Conservation (phyloP, 1,284 basidiomycete species). For the Fomitopsis palustris region DNA sequence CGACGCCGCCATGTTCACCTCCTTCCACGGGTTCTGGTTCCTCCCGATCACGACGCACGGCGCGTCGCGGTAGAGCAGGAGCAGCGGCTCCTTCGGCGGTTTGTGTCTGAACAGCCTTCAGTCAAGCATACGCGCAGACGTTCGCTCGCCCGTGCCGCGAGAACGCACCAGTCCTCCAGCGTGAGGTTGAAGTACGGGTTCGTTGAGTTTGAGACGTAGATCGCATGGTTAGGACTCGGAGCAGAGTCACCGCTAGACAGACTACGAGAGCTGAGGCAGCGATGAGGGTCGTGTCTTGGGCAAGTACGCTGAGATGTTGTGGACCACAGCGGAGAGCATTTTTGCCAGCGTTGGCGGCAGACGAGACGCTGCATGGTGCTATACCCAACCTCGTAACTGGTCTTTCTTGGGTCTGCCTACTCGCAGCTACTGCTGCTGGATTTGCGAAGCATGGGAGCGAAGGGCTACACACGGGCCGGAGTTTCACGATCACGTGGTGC, state of each 20-base stretch:
- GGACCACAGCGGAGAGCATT: neutral
- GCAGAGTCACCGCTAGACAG: neutral
- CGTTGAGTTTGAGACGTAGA: slow-evolving; percentile 82
- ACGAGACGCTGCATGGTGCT: neutral
- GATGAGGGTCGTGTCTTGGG: neutral
- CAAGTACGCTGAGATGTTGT: neutral
- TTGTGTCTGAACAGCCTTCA: slow-evolving; percentile 83
- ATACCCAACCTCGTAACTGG: neutral
- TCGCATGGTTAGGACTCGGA: slow-evolving; percentile 39
- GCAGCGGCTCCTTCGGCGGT: slow-evolving; percentile 60
- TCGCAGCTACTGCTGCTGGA: too few relatives aligned
- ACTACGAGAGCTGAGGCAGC: neutral
- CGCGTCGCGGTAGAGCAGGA: slow-evolving; percentile 86
- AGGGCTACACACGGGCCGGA: too few relatives aligned
- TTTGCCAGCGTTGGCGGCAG: neutral
- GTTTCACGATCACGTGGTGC: neutral
- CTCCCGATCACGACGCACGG: slow-evolving; percentile 95
- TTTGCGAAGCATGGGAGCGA: too few relatives aligned
- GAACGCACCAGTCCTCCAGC: slow-evolving; percentile 85
- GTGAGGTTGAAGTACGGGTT: slow-evolving; percentile 94
- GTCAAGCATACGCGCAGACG: neutral
- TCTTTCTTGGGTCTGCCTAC: too few relatives aligned
- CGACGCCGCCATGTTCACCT: slow-evolving; percentile 74
- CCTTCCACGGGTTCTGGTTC: slow-evolving; percentile 99
- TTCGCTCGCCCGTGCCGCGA: neutral